Conservation (phyloP, 108 stramenopile species). For the Cyclotella sp. region DNA sequence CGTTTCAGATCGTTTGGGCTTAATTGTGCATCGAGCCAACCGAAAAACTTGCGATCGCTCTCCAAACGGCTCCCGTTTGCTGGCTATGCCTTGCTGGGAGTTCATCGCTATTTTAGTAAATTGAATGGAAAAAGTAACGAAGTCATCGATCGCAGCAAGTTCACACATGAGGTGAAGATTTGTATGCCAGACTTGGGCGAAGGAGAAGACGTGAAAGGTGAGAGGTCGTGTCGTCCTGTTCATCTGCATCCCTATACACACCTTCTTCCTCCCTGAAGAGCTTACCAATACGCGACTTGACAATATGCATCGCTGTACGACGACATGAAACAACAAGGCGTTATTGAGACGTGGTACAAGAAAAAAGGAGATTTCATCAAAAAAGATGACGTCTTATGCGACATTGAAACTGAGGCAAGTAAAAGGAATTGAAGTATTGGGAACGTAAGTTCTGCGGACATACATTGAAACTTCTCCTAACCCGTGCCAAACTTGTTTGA, state of each 20-base stretch:
- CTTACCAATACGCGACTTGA: background rate
- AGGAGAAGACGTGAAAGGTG: slow-evolving; percentile 24
- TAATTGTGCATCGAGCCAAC: no score
- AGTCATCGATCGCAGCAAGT: slow-evolving; percentile 23
- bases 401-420: slow-evolving; percentile 47
- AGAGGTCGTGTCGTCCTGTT: background rate
- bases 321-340: slow-evolving; percentile 6
- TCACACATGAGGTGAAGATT: slow-evolving; percentile 50
- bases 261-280: no score
- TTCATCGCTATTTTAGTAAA: background rate
- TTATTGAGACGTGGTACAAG: slow-evolving; percentile 50
- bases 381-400: slow-evolving; percentile 48
- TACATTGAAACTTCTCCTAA: background rate
- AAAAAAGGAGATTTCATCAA: slow-evolving; percentile 47
- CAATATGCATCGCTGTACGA: background rate
- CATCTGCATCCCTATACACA: background rate
- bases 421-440: background rate
- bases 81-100: background rate
- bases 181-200: slow-evolving; percentile 44
- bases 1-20: background rate
- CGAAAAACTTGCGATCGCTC: background rate
- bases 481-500: background rate
- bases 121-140: slow-evolving; percentile 16
- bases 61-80: background rate
- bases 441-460: background rate